These are phyloP conservation scores for Aquilaria yunnanensis DNA, from an alignment of 345 rosid species.

Conservation along the genomic window DNA sequence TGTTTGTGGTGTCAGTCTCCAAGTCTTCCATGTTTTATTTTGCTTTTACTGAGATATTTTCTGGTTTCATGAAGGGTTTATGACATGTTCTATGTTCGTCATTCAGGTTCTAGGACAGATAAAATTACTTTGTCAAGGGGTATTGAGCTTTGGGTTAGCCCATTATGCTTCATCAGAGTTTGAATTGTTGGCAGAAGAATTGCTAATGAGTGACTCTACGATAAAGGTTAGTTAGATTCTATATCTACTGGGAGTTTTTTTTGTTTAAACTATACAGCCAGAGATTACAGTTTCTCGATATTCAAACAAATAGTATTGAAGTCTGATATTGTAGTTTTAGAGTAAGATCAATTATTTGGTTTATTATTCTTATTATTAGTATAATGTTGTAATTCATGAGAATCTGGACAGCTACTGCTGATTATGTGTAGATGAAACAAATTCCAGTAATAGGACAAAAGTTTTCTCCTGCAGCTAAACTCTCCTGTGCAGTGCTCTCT, in stretches of 20 bases:
- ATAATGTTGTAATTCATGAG: too few relatives aligned
- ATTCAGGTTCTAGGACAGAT: conserved; percentile 94
- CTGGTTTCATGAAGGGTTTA: conserved; percentile 7
- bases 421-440: too few relatives aligned
- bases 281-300: too few relatives aligned
- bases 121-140: conserved; percentile 64
- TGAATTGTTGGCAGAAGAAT: conserved; percentile 93
- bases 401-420: too few relatives aligned
- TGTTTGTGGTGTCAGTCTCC: neutral
- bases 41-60: neutral
- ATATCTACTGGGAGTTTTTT: conserved; percentile 5
- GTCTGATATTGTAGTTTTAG: too few relatives aligned
- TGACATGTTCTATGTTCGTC: conserved; percentile 16
- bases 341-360: too few relatives aligned
- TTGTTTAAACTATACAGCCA: too few relatives aligned
- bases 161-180: conserved; percentile 93
- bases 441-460: too few relatives aligned
- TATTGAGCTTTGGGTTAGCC: conserved; percentile 85
- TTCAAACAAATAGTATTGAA: too few relatives aligned
- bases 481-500: too few relatives aligned
- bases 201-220: conserved; percentile 91
- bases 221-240: conserved; percentile 42
- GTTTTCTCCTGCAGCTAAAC: too few relatives aligned
- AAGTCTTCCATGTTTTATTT: neutral
- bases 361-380: too few relatives aligned